Base-by-base conservation (phyloP, 306 rosid species). In the Cicer bijugum region DNA sequence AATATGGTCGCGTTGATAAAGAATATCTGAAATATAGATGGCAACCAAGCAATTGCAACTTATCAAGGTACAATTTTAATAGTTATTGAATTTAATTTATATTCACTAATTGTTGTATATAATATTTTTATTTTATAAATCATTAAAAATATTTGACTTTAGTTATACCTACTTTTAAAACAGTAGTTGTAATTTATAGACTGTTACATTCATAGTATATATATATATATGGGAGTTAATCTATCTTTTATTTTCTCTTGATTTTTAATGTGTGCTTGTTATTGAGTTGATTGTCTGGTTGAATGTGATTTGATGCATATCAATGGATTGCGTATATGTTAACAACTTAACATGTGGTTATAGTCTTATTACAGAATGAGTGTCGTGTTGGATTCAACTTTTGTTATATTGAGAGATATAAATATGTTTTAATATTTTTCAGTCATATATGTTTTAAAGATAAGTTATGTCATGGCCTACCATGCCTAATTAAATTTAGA, bases 21-120 rank as follows among this genome's bases (percentile, higher is more conserved):
- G 7, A 66, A 0, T 89, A 91, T 12, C 97, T 91, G 72, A 82
- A 82, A 15, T 91, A 75, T 67, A 50, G 89, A 56, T 91, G 97
- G 97, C 90, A 85, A 55, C 95, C 97, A n/a, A 47, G 6, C 0
- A 5, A 47, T 9, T 89, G 95, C 71, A 20, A 75, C 52, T 52
- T 89, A 12, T 91, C 97, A 67, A 91, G 92, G 97, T 88, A 64
- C 50, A 0, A 2, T n/a, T 20, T 2, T 1, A 58, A 12, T 23
- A 69, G 1, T 28, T 28, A 28, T 28, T 28, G 5, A 3, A 28
- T 28, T 28, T 28, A 28, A 23, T 23, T 28, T 28, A 28, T 28
- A 28, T 28, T 3, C 5, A 28, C 4, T 28, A 28, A 28, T 28
- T 28, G 4, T 28, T 3, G 5, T 4, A 28, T 28, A 4, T 0